Evolutionary conservation across 163 green algal genomes (phyloP), one percentile per base, ranked within the genome.

Genomic region (Scenedesmus sp.): DNA sequence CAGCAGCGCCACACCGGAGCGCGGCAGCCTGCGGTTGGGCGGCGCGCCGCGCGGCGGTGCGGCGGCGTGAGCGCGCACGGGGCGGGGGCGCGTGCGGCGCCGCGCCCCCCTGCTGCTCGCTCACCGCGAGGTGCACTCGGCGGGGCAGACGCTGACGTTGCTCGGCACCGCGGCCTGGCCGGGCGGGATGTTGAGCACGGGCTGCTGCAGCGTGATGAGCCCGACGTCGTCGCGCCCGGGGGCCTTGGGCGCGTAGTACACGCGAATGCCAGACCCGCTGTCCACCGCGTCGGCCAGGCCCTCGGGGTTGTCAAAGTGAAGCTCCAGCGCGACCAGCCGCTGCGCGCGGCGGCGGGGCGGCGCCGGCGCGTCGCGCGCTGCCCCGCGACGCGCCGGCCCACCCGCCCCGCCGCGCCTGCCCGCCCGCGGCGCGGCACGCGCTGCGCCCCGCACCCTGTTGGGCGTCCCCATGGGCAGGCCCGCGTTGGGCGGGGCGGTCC

Each of bases 291-390:
- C 80, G 17, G 18, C 4, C 11, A 75, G 2, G 2, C 47, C 57
- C 14, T 83, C 29, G 10, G 57, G 36, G 80, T 85, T 85, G 73
- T 62, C 79, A 73, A 84, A 83, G 64, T 85, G 80, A 29, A 85
- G 50, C 47, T 85, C 63, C 26, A 85, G 51, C 5, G 65, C 42
- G 13, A 85, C 3, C n/a, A n/a, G n/a, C n/a, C n/a, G n/a, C n/a
- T n/a, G n/a, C n/a, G n/a, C n/a, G n/a, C n/a, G n/a, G n/a, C n/a
- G n/a, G n/a, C n/a, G n/a, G n/a, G n/a, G n/a, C n/a, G n/a, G n/a
- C n/a, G n/a, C n/a, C n/a, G n/a, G n/a, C n/a, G n/a, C n/a, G n/a
- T n/a, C n/a, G n/a, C n/a, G n/a, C n/a, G n/a, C n/a, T n/a, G n/a
- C n/a, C n/a, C n/a, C n/a, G n/a, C n/a, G n/a, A n/a, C n/a, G n/a